Percentiles rank a stretch among this genome's conserved stretches.
phyloP scores from a whole-genome alignment of 495 filamentous ascomycete species.

The Aspergillus sparsus region DNA sequence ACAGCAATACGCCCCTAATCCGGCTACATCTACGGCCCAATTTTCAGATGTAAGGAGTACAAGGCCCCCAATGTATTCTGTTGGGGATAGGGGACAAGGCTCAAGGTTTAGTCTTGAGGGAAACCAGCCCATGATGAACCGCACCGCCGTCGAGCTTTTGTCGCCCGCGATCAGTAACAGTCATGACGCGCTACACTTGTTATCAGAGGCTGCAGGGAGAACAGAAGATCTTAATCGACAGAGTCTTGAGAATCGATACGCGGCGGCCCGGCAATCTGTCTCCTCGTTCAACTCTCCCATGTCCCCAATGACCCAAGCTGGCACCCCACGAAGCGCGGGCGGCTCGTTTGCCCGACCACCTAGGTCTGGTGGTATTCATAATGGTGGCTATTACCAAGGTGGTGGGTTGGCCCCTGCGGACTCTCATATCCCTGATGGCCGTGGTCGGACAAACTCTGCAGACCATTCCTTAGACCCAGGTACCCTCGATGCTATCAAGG shows the following conservation, averaged over 20 bases:
- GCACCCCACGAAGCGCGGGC: conserved; percentile 40
- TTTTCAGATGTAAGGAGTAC: conserved; percentile 35
- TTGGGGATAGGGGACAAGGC: conserved; percentile 30
- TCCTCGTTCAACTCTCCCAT: conserved; percentile 48
- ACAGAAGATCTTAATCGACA: conserved; percentile 52
- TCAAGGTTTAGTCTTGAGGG: conserved; percentile 35
- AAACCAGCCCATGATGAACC: conserved; percentile 53
- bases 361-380: conserved; percentile 33
- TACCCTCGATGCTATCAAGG: conserved; percentile 67
- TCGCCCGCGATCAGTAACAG: conserved; percentile 60
- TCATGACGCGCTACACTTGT: conserved; percentile 59
- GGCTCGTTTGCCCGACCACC: conserved; percentile 41
- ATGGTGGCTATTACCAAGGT: conserved; percentile 34
- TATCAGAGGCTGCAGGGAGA: conserved; percentile 60
- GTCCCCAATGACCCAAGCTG: conserved; percentile 43
- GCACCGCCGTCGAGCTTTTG: conserved; percentile 55
- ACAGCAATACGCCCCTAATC: conserved; percentile 31
- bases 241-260: conserved; percentile 41
- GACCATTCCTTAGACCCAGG: conserved; percentile 35
- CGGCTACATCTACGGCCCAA: conserved; percentile 28
- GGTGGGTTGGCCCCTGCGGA: conserved; percentile 33
- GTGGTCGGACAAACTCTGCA: conserved; percentile 31
- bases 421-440: conserved; percentile 33
- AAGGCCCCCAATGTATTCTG: conserved; percentile 32
- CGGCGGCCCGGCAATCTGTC: conserved; percentile 42